Evolutionary conservation across 768 basidiomycete genomes (phyloP).

Genomic region (Boletus bicolor): DNA sequence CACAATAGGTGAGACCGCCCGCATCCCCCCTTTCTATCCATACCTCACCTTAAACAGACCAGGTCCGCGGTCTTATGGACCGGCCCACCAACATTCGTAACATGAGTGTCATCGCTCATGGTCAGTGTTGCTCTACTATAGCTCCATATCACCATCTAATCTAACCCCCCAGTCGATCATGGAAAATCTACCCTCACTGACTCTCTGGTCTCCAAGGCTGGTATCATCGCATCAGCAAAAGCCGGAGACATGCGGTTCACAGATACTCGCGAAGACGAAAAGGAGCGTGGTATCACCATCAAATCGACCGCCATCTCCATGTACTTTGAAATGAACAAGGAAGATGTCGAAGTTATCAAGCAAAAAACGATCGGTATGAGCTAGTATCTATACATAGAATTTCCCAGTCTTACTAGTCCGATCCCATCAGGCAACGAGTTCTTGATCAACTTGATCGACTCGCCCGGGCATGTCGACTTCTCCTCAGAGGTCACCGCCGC

Average conservation of each 20-base stretch:
- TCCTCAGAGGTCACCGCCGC: constrained; percentile 99
- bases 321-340: constrained; percentile 96
- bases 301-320: constrained; percentile 99
- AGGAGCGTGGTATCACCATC: constrained; percentile 99
- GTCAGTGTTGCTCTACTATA: constrained; percentile 41
- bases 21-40: background rate
- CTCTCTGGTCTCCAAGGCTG: constrained; percentile 97
- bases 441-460: constrained; percentile 99
- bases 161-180: constrained; percentile 78
- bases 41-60: constrained; percentile 47
- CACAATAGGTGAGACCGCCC: constrained; percentile 66
- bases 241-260: constrained; percentile 97
- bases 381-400: constrained; percentile 5
- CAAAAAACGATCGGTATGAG: constrained; percentile 87
- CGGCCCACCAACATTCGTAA: constrained; percentile 88
- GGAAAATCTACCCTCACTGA: constrained; percentile 99
- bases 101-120: constrained; percentile 93
- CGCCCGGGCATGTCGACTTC: constrained; percentile 99
- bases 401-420: background rate
- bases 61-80: constrained; percentile 88
- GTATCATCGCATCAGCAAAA: constrained; percentile 94
- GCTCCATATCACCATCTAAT: constrained; percentile 17
- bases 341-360: constrained; percentile 78
- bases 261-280: constrained; percentile 96
- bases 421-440: constrained; percentile 74